These are phyloP conservation scores for Candida sanyiensis DNA, from an alignment of 805 yeast species.

Conservation along the genomic window DNA sequence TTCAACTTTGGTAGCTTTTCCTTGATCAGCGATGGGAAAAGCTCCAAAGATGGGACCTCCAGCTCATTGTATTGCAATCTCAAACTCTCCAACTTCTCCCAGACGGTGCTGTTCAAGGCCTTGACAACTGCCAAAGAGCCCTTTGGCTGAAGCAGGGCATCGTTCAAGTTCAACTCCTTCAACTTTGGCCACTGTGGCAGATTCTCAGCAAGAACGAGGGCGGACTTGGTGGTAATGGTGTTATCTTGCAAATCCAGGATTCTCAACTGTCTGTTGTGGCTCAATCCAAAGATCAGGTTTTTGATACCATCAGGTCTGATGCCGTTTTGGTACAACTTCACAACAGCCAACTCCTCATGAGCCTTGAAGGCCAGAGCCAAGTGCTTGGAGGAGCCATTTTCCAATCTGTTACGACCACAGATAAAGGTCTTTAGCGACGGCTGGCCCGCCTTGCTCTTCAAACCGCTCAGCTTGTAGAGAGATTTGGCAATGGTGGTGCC, in stretches of 20 bases:
- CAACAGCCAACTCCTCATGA: conserved; percentile 65
- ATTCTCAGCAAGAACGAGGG: conserved; percentile 55
- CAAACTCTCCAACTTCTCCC: conserved; percentile 46
- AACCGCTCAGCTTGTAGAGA: conserved; percentile 60
- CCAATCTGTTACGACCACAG: conserved; percentile 96
- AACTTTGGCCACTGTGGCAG: conserved; percentile 61
- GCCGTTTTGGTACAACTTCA: conserved; percentile 91
- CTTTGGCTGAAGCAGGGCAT: conserved; percentile 73
- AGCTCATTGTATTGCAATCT: conserved; percentile 88
- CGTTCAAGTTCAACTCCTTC: conserved; percentile 79
- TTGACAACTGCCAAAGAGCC: conserved; percentile 60
- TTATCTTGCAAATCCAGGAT: conserved; percentile 89
- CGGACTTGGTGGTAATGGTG: conserved; percentile 73
- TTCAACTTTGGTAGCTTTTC: conserved; percentile 54
- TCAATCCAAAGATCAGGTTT: conserved; percentile 67
- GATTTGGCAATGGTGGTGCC: conserved; percentile 93
- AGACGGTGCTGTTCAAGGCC: conserved; percentile 37
- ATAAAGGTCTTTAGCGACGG: conserved; percentile 73
- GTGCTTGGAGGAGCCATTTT: conserved; percentile 85
- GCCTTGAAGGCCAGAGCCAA: conserved; percentile 81
- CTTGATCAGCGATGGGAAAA: conserved; percentile 50
- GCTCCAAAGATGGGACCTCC: conserved; percentile 54
- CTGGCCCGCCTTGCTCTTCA: conserved; percentile 45
- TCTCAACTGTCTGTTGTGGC: conserved; percentile 51
- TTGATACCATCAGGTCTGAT: conserved; percentile 91